These are phyloP conservation scores for Kandelia obovata DNA, from an alignment of 345 rosid genomes.

Conservation along the genomic window DNA sequence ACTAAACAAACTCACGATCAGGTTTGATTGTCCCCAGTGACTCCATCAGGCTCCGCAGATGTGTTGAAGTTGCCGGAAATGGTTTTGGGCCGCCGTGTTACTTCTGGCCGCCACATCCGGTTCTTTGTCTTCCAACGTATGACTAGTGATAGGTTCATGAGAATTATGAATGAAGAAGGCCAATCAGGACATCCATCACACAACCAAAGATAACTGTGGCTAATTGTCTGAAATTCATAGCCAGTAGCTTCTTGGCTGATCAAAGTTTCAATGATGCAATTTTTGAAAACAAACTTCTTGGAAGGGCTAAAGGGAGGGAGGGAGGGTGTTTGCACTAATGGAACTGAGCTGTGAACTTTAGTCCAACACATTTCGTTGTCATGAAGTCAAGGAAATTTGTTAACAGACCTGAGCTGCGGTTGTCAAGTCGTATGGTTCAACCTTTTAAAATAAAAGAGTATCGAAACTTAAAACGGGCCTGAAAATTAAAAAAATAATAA, in stretches of 20 bases:
- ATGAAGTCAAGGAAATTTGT: not conserved
- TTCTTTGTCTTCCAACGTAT: not conserved
- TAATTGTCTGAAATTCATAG: slow-evolving; percentile 16
- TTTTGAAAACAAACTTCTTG: too few relatives aligned
- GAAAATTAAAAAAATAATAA: too few relatives aligned
- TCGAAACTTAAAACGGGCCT: too few relatives aligned
- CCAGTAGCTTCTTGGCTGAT: not conserved
- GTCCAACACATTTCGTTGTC: not conserved
- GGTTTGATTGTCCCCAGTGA: too few relatives aligned
- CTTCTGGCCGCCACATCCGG: not conserved
- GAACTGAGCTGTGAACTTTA: too few relatives aligned
- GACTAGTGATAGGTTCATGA: not conserved
- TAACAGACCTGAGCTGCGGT: too few relatives aligned
- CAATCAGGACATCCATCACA: slow-evolving; percentile 2
- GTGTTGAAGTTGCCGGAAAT: slow-evolving; percentile 23
- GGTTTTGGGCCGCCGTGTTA: slow-evolving; percentile 20
- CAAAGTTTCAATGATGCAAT: not conserved
- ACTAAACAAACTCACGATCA: too few relatives aligned
- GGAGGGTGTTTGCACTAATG: too few relatives aligned
- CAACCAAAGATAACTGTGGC: slow-evolving; percentile 11
- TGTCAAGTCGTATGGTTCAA: too few relatives aligned
- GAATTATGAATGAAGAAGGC: not conserved
- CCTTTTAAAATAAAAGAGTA: too few relatives aligned
- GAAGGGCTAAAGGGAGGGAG: too few relatives aligned
- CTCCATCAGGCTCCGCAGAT: slow-evolving; percentile 4